Conservation (phyloP, 306 rosid species). For the Pterocarpus santalinus region DNA sequence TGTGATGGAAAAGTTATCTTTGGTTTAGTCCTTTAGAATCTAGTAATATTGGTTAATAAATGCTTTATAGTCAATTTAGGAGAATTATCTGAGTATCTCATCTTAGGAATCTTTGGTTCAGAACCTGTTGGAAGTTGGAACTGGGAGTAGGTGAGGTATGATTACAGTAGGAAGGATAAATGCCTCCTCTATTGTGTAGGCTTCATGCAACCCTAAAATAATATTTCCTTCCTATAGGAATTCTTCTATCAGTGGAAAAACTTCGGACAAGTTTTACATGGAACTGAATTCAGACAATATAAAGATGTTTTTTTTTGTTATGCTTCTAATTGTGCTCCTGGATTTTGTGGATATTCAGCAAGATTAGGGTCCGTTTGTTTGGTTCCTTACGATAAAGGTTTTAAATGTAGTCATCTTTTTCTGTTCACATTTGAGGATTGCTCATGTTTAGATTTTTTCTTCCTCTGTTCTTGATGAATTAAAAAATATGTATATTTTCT, state of each 20-base stretch:
- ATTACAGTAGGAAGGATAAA: background rate
- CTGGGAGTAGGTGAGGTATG: background rate
- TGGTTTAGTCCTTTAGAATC: background rate
- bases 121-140: background rate
- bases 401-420: background rate
- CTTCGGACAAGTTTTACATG: background rate
- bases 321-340: slow-evolving; percentile 8
- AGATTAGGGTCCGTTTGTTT: background rate
- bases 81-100: background rate
- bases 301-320: background rate
- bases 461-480: slow-evolving; percentile 22
- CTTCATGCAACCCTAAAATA: background rate
- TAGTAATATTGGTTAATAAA: background rate
- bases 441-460: background rate
- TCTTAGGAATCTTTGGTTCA: background rate
- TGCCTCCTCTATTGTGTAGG: background rate
- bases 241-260: background rate
- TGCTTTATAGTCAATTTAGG: slow-evolving; percentile 1
- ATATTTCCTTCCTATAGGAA: background rate
- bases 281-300: background rate
- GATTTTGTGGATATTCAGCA: background rate
- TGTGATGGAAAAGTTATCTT: background rate
- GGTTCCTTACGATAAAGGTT: background rate
- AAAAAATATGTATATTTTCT: too few species aligned
- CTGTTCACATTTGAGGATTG: slow-evolving; percentile 14